Base-by-base conservation (phyloP, 345 rosid species). In the Murraya koenigii region DNA sequence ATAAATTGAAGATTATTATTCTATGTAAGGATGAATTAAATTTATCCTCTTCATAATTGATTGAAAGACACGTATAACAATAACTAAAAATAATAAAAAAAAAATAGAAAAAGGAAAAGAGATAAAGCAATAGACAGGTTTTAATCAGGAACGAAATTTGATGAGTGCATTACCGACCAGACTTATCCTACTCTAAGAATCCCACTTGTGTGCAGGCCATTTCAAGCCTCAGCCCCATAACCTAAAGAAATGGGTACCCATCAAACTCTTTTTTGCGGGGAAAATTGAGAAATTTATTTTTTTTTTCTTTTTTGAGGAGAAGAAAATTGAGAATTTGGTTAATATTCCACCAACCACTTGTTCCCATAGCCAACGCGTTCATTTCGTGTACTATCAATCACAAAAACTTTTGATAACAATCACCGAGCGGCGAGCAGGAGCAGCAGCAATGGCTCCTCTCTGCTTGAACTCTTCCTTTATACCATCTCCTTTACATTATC, bases 371-470 rank as follows among this genome's bases (percentile, higher is more conserved):
- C 49, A 3, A 44, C 49, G 49, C 11, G 49, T 13, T 11, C 49
- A 44, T 44, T 44, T 44, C 10, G 32, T 17, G 7, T 39, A 30
- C 23, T 8, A 59, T 4, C 36, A 15, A 30, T 66, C 58, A 32
- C 30, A 66, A 80, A 80, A 56, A 44, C 49, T 1, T 56, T 23
- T 35, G 20, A 32, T 41, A 22, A 8, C 39, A 26, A n/a, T 55
- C 55, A 71, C 64, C 1, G 14, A 61, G 30, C 44, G 39, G n/a
- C 60, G 14, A 61, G 30, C 44, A 49, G n/a, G 56, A 70, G 81
- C 84, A 89, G 82, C 88, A 1, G 62, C 80, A 19, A 58, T 79
- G 30, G 75, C 90, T 76, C 84, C 85, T 71, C 86, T 84, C 68
- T 82, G 66, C 70, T 79, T 82, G 71, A 67, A 36, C 71, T 79